Evolutionary conservation across 371 early-diverging fungal species (phyloP), one percentile per base, ranked within the genome.

Genomic region (Lichtheimia ramosa): DNA sequence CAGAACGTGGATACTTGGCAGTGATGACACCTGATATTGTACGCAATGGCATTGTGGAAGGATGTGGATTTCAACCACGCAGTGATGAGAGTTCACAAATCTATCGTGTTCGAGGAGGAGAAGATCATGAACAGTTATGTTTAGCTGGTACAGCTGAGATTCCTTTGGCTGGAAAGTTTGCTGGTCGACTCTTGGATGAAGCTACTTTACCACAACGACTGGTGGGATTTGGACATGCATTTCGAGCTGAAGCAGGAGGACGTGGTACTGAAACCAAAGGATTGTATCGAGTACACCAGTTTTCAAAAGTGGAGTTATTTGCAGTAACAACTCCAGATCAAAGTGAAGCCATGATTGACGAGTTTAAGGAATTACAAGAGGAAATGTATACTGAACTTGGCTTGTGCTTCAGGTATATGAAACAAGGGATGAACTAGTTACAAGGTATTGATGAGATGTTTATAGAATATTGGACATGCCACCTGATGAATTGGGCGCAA

Each of bases 301-400:
- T 97, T 68, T 90, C 89, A 28, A 97, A 97, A 62, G 93, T 97
- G 0, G 96, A 97, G 60, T 74, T 97, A 57, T 95, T 97, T 83
- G 84, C 84, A 0, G 74, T 96, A 3, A 73, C 93, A 2, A 74
- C 72, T 18, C 85, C 90, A 0, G 82, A 77, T 12, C 78, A 84
- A 58, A 91, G 91, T 65, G 84, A 89, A n/a, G 54, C 51, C 1
- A 83, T 91, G 62, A 68, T 93, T 50, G 79, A 89, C 14, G 89
- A 93, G 52, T 84, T 97, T 56, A 68, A 84, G 5, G 62, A 63
- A 0, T 81, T 96, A 54, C 96, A 97, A 64, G 83, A 85, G 56
- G 73, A 84, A 24, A 79, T 96, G 20, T 92, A 92, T 68, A 73
- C 79, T 0, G 92, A 88, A 5, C 76, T 96, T 10, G 96, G 89